These are phyloP conservation scores for Toxicodendron radicans DNA, from an alignment of 345 rosid species.

Conservation along the genomic window DNA sequence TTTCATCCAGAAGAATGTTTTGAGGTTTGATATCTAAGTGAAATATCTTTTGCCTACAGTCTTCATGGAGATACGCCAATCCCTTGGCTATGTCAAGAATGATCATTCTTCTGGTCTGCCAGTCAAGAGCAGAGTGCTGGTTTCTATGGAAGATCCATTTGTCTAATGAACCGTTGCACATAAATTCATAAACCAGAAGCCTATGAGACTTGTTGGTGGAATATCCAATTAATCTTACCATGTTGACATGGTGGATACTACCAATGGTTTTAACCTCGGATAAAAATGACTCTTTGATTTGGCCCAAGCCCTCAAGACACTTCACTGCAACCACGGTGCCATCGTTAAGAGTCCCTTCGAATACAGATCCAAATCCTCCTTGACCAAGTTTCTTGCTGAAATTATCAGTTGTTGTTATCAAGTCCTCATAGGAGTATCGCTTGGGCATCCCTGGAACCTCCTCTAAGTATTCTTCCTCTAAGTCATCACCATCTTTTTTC, in stretches of 20 bases:
- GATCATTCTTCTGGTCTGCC: not conserved
- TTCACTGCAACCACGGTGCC: not conserved
- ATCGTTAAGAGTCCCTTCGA: not conserved
- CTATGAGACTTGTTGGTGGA: not conserved
- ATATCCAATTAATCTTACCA: not conserved
- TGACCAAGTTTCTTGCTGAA: not conserved
- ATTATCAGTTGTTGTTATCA: not conserved
- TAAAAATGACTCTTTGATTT: not conserved
- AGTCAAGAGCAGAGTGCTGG: not conserved
- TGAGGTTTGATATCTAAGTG: not conserved
- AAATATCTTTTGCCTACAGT: not conserved
- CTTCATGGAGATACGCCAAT: not conserved
- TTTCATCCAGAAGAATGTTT: too few relatives aligned
- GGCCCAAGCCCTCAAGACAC: not conserved
- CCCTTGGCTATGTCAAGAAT: not conserved
- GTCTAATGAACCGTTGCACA: not conserved
- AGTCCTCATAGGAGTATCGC: not conserved
- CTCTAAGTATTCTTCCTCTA: not conserved
- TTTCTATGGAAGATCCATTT: not conserved
- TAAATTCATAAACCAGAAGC: not conserved
- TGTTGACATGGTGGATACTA: not conserved
- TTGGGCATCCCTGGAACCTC: not conserved
- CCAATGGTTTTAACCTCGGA: not conserved
- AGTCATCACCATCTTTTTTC: not conserved
- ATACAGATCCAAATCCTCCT: not conserved